These are phyloP conservation scores for Dryadomyces quercivorus DNA, from an alignment of 2,329 filamentous ascomycete species.

Conservation along the genomic window DNA sequence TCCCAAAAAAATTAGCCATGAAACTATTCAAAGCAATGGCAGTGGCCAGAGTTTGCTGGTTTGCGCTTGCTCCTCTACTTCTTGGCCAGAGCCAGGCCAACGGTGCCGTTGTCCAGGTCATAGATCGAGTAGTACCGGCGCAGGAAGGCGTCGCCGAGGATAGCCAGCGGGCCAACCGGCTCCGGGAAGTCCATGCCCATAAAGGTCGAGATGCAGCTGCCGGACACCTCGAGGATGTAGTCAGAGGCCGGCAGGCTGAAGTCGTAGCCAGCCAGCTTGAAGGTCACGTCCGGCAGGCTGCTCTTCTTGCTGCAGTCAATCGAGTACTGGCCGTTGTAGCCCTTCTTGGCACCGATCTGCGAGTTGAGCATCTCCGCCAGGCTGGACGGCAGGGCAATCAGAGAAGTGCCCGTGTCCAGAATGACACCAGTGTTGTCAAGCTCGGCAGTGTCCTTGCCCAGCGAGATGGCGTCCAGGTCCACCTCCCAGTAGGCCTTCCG, in stretches of 20 bases:
- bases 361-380: conserved; percentile 94
- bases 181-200: conserved; percentile 92
- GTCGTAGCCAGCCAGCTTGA: conserved; percentile 81
- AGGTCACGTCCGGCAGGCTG: conserved; percentile 78
- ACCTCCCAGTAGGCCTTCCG: conserved; percentile 99
- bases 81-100: conserved; percentile 82
- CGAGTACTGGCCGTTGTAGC: conserved; percentile 92
- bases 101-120: conserved; percentile 77
- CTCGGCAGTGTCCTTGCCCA: conserved; percentile 75
- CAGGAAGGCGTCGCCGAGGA: conserved; percentile 79
- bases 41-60: neutral
- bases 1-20: neutral
- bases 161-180: conserved; percentile 82
- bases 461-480: conserved; percentile 81
- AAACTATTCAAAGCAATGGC: neutral
- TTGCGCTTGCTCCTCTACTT: conserved; percentile 13
- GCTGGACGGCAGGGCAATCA: conserved; percentile 85
- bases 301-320: conserved; percentile 79
- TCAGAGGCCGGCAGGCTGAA: conserved; percentile 83
- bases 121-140: conserved; percentile 93
- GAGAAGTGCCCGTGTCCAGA: conserved; percentile 93
- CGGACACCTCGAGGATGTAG: conserved; percentile 92
- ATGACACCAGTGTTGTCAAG: conserved; percentile 93
- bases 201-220: conserved; percentile 93
- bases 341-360: conserved; percentile 96